Evolutionary conservation across 345 rosid genomes (phyloP).

Genomic region (Viola odorata): DNA sequence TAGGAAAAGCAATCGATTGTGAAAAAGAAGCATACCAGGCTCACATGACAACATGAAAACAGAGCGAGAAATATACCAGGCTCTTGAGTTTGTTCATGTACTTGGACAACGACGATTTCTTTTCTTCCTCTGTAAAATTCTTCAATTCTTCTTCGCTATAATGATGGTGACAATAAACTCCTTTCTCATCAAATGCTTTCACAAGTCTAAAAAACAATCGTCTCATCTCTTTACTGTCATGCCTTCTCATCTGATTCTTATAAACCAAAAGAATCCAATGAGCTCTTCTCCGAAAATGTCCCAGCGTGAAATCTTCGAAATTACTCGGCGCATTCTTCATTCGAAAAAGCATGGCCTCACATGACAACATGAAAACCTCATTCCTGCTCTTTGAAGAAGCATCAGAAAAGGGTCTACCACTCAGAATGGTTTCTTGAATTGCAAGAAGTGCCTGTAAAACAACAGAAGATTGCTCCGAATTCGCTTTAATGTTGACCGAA

Average conservation of each 20-base stretch:
- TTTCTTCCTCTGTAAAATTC: background rate
- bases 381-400: background rate
- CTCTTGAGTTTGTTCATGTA: no score
- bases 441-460: constrained; percentile 7
- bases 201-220: constrained; percentile 14
- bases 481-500: background rate
- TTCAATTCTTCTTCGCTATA: background rate
- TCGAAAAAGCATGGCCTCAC: constrained; percentile 8
- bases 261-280: constrained; percentile 16
- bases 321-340: background rate
- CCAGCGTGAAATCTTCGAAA: constrained; percentile 2
- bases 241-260: constrained; percentile 6
- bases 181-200: constrained; percentile 9
- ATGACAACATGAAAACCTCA: constrained; percentile 8
- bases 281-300: constrained; percentile 12
- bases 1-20: no score
- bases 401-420: background rate
- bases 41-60: no score
- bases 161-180: constrained; percentile 15
- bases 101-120: background rate
- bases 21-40: no score
- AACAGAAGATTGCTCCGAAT: background rate
- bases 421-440: constrained; percentile 10
- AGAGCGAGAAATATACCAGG: no score
- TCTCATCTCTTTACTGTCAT: background rate